Percentiles rank a stretch among this genome's conserved stretches.
These are phyloP conservation scores for Apiospora phragmitis DNA, from an alignment of 2,329 filamentous ascomycete species.

Conservation along the genomic window DNA sequence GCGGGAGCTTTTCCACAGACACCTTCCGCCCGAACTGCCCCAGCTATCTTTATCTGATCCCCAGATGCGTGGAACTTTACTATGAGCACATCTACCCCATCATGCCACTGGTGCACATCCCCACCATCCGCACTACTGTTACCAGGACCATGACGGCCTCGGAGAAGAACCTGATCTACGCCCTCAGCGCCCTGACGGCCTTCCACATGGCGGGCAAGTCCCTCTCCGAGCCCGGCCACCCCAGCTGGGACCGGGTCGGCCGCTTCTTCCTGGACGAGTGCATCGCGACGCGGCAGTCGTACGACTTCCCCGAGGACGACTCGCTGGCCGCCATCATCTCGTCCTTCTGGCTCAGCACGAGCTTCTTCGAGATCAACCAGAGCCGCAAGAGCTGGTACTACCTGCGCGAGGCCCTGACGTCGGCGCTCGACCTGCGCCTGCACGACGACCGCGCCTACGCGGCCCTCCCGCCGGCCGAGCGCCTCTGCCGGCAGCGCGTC, in stretches of 20 bases:
- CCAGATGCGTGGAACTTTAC: conserved; percentile 61
- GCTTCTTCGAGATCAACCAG: conserved; percentile 62
- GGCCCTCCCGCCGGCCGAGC: conserved; percentile 48
- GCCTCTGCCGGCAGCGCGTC: conserved; percentile 53
- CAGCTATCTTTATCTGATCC: conserved; percentile 49
- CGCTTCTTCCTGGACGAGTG: conserved; percentile 60
- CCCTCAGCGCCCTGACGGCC: conserved; percentile 57
- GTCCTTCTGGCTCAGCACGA: conserved; percentile 61
- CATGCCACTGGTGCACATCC: conserved; percentile 61
- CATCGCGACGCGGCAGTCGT: conserved; percentile 53
- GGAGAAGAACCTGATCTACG: conserved; percentile 50
- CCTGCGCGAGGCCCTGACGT: conserved; percentile 59
- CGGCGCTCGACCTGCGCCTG: conserved; percentile 58
- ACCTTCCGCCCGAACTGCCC: conserved; percentile 41
- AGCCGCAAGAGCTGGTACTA: conserved; percentile 64
- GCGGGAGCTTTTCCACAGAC: conserved; percentile 41
- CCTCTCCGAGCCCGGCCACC: conserved; percentile 36
- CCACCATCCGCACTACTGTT: conserved; percentile 52
- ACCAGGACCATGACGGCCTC: conserved; percentile 37
- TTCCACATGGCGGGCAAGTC: conserved; percentile 50
- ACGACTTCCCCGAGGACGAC: conserved; percentile 58
- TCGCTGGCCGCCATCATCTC: conserved; percentile 59
- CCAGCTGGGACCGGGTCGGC: conserved; percentile 50
- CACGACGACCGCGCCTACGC: conserved; percentile 59
- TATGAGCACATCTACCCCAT: conserved; percentile 64